Evolutionary conservation across 306 rosid genomes (phyloP), one percentile per base, ranked within the genome.

Genomic region (Quercus ilex): DNA sequence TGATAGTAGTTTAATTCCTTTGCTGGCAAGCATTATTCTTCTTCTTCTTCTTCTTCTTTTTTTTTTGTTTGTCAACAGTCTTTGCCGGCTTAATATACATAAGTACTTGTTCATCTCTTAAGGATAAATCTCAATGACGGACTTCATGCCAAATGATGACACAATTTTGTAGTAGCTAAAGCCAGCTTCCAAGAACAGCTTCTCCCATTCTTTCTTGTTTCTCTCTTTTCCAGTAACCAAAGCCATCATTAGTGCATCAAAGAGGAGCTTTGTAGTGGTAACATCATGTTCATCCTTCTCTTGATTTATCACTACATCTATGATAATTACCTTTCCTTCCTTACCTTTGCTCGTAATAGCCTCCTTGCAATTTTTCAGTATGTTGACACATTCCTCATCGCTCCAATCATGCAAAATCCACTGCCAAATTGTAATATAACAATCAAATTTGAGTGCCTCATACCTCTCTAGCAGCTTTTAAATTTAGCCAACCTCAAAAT

Each of bases 101-200:
- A 7, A 11, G 17, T 3, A 49, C 17, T 49, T 3, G 53, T 49
- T 49, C 12, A 12, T 49, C 17, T 49, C 0, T 51, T 70, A 90
- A 60, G 84, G 90, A 71, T 49, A 89, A 74, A 87, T 84, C 77
- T 87, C 92, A 46, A 89, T 79, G 4, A 91, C 88, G 18, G 93
- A 91, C 70, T 80, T 84, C 25, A 83, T 74, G 15, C 90, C 89
- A 74, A 81, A 49, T 0, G 82, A 77, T 0, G 89, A 78, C 0
- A 69, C 78, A 5, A 86, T 81, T 69, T 85, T 86, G 84, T 81
- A 87, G 67, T 46, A 7, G n/a, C 84, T 81, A 46, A 86, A 87
- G 1, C 93, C 96, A 2, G 92, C 92, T 3, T 85, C 75, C 0
- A 55, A 69, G 19, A 88, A 80, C 10, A 92, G 81, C 18, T 79